phyloP scores from a whole-genome alignment of 106 monocot genomes.

The Acanthochlamys bracteata region DNA sequence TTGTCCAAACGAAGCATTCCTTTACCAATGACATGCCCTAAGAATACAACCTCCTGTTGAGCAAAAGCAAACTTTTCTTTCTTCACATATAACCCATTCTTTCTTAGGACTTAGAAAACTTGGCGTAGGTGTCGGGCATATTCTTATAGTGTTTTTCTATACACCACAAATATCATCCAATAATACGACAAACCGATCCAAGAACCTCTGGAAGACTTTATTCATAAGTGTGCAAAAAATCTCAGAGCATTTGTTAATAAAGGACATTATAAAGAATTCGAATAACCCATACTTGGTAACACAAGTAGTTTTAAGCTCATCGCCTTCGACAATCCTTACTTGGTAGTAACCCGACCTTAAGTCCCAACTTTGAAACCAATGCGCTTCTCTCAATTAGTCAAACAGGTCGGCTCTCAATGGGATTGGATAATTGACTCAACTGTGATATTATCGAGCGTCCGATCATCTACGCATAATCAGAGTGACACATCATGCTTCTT shows the following conservation, averaged over 20 bases:
- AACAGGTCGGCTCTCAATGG: not conserved
- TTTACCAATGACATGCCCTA: not conserved
- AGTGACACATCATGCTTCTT: constrained; percentile 3
- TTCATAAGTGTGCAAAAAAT: constrained; percentile 12
- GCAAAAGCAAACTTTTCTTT: not conserved
- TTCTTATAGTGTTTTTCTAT: not conserved
- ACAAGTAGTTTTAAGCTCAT: constrained; percentile 3
- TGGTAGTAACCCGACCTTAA: constrained; percentile 10
- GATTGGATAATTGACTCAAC: not conserved
- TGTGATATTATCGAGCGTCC: not conserved
- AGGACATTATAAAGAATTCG: constrained; percentile 4
- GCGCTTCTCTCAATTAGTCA: not conserved
- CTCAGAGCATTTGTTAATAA: constrained; percentile 10
- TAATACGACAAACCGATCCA: not conserved
- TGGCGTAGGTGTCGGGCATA: not conserved
- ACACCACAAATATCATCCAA: constrained; percentile 1
- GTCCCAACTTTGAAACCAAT: constrained; percentile 2
- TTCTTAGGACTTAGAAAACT: not conserved
- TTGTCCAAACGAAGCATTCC: not conserved
- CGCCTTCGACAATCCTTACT: constrained; percentile 7
- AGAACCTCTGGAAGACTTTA: not conserved
- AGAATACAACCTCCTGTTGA: not conserved
- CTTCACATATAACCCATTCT: constrained; percentile 4
- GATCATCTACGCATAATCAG: not conserved
- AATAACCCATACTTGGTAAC: constrained; percentile 6